Evolutionary conservation across 345 rosid genomes (phyloP), one percentile per base, ranked within the genome.

Genomic region (Cardamine resedifolia): DNA sequence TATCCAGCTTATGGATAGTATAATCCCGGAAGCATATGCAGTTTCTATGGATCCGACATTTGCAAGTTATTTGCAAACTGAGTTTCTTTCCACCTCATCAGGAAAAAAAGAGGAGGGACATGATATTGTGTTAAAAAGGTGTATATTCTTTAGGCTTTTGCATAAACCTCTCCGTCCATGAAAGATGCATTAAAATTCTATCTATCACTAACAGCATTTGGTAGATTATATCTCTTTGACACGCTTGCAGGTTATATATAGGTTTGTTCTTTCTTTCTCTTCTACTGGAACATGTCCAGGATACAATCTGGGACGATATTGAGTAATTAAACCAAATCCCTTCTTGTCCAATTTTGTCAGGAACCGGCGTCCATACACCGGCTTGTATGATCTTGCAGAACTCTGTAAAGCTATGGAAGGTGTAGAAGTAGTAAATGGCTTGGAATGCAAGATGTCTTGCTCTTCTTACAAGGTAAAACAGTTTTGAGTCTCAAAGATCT

Each of bases 371-470:
- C 82, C 72, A 66, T 88, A 77, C 80, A 58, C 56, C 4, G 73
- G 80, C 41, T 66, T 85, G 48, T 83, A 81, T 75, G 98, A 91
- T 73, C 71, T 66, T 71, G 77, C 88, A 62, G 89, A 89, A 50
- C 52, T 67, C n/a, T 77, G 85, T 76, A 49, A 74, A 74, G 93
- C 96, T 58, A 83, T 87, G 88, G 96, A 95, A 68, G 90, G 82
- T 66, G 88, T 87, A 60, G 78, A 77, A 70, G 70, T 82, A 58
- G 73, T 85, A 78, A 94, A 94, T 79, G 98, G 98, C 63, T 81
- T 94, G 74, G 98, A 94, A 78, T 88, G 92, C 79, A 89, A 90
- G 84, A 81, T 91, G 69, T 80, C 95, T 58, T 89, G 96, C 89
- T 91, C 71, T 73, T 87, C 97, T 30, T 88, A 73, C 80, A 94